Evolutionary conservation across 371 early-diverging fungal genomes (phyloP), one percentile per base, ranked within the genome.

Genomic region (Mortierella sp.): DNA sequence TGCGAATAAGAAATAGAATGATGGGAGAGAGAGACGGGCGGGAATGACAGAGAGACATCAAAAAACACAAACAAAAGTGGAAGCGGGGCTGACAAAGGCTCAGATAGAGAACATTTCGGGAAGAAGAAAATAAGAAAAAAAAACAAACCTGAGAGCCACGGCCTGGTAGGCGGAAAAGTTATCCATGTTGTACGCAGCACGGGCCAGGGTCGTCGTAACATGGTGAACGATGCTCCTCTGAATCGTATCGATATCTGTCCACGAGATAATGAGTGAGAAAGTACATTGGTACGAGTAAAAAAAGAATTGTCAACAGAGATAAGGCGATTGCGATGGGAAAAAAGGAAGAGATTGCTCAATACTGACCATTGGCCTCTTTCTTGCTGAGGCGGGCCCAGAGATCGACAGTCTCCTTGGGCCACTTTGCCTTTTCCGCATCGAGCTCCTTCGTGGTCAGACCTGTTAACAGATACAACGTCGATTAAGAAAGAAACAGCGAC

Each of bases 81-180:
- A 39, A 6, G 69, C 11, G 41, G 37, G n/a, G n/a, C n/a, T n/a
- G n/a, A n/a, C n/a, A 29, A 26, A 14, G 39, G 31, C 13, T 44
- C 64, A n/a, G 26, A 67, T 14, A 77, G 50, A 70, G 14, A 48
- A 40, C 43, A 40, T 14, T 22, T 31, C 47, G 47, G 63, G n/a
- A 45, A 41, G 39, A 39, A 29, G 39, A 50, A 41, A 39, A 70
- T 24, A 24, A 41, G n/a, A 4, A 53, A 31, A 22, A 47, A n/a
- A 26, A 26, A 76, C 83, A 64, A 87, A 91, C 87, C 93, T 91
- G 85, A 94, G 90, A 43, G 97, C 96, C 22, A 93, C 89, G 29
- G 96, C 94, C 78, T 95, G 94, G 88, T 97, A 97, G 55, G 94
- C 93, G 70, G 93, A 93, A 70, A 94, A 90, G 71, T 94, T 90